phyloP scores from a whole-genome alignment of 805 yeast genomes.

The Ogataea trehalophila region DNA sequence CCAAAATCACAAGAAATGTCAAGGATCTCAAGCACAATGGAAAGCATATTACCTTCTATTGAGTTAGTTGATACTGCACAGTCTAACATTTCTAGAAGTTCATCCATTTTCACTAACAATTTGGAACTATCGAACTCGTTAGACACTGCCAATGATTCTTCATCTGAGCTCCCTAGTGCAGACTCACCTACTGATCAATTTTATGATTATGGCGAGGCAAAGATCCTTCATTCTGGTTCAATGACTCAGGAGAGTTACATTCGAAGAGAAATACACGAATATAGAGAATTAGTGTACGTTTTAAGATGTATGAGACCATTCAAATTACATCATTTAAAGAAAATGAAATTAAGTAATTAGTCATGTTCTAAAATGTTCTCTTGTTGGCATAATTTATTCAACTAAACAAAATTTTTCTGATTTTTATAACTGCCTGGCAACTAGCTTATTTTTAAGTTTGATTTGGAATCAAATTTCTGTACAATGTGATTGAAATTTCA shows the following conservation, averaged over 20 bases:
- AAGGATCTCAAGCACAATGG: not conserved
- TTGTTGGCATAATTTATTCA: too few species aligned
- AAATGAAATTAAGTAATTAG: not conserved
- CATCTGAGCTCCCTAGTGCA: too few species aligned
- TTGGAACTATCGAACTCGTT: not conserved
- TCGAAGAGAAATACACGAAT: conserved; percentile 10
- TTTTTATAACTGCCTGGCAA: too few species aligned
- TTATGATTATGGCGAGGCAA: too few species aligned
- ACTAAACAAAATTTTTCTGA: too few species aligned
- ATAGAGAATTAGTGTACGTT: conserved; percentile 25
- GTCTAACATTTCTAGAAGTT: not conserved
- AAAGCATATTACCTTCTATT: not conserved
- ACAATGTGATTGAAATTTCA: too few species aligned
- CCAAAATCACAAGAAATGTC: too few species aligned
- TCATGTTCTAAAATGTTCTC: too few species aligned
- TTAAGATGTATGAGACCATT: conserved; percentile 26
- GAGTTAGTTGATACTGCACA: not conserved
- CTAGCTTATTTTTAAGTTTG: too few species aligned
- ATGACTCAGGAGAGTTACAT: too few species aligned
- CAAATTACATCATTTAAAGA: conserved; percentile 3
- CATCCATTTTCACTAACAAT: not conserved
- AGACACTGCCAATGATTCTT: not conserved
- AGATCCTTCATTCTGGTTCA: not conserved
- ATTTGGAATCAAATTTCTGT: too few species aligned
- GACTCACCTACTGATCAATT: too few species aligned